These are phyloP conservation scores for Eucalyptus virginea DNA, from an alignment of 345 rosid genomes.

Conservation along the genomic window DNA sequence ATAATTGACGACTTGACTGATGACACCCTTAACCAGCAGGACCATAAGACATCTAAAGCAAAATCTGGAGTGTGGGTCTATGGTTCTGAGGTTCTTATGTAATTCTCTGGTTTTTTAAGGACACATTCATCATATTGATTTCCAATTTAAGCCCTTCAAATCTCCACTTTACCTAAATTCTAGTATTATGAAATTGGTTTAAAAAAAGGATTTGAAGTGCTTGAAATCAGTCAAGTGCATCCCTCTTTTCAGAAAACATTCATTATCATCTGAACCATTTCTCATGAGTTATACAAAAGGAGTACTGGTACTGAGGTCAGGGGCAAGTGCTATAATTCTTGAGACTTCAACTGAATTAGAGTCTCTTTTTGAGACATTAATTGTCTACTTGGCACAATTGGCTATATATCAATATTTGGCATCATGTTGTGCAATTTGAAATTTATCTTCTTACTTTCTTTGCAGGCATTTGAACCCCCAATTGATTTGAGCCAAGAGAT, in stretches of 20 bases:
- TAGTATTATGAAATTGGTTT: not conserved
- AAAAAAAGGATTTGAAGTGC: not conserved
- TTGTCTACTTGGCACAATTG: not conserved
- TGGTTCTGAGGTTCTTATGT: not conserved
- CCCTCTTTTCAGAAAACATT: not conserved
- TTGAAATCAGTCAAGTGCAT: not conserved
- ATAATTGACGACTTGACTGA: not conserved
- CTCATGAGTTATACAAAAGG: not conserved
- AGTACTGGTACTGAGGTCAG: not conserved
- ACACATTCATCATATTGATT: not conserved
- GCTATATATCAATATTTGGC: not conserved
- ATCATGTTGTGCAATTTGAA: not conserved
- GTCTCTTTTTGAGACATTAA: not conserved
- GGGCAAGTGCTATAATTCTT: not conserved
- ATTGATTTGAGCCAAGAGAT: conserved; percentile 77
- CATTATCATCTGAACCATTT: not conserved
- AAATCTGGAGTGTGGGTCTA: not conserved
- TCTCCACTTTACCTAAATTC: not conserved
- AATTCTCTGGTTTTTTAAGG: not conserved
- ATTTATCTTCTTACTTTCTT: not conserved
- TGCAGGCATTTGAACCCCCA: conserved; percentile 98
- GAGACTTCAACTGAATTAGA: not conserved
- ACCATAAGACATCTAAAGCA: not conserved
- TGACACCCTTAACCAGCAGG: not conserved
- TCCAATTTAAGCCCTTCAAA: not conserved